Evolutionary conservation across 768 basidiomycete genomes (phyloP).

Genomic region (Calocybe gangraenosa): DNA sequence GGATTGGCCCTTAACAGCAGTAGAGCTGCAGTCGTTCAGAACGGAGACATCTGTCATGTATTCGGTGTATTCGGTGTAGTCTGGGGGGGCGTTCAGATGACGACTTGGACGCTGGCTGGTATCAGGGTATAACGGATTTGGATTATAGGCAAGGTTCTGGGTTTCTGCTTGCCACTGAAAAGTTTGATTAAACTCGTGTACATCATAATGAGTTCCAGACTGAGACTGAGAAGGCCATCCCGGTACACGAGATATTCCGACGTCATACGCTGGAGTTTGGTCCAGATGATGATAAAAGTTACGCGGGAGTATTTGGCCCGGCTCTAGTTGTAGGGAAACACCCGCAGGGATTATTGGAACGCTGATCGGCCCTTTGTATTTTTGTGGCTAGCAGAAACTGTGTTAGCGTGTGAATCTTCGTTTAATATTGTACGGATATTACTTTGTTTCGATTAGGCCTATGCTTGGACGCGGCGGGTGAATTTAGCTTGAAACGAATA

Average conservation of each 20-base stretch:
- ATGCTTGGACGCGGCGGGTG: background rate
- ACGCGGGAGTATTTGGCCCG: conserved; percentile 54
- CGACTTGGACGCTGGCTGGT: background rate
- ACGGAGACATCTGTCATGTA: too few relatives aligned
- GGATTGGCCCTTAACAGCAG: too few relatives aligned
- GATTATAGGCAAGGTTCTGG: background rate
- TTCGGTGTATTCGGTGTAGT: conserved; percentile 3
- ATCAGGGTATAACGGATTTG: conserved; percentile 2
- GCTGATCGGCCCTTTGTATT: conserved; percentile 4
- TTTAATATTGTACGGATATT: background rate
- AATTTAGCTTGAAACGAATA: background rate
- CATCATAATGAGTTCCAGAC: background rate
- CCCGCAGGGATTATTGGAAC: conserved; percentile 30
- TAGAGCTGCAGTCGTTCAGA: too few relatives aligned
- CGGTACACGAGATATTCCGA: conserved; percentile 1
- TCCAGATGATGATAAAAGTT: conserved; percentile 16
- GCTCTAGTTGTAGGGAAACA: conserved; percentile 46
- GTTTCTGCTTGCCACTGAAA: background rate
- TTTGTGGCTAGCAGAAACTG: conserved; percentile 1
- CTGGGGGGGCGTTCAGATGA: conserved; percentile 7
- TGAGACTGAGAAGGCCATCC: conserved; percentile 11
- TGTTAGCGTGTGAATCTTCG: conserved; percentile 1
- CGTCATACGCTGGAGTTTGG: background rate
- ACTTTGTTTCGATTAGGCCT: conserved; percentile 11
- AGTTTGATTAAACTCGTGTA: background rate